Conservation (phyloP, 1,284 basidiomycete genomes). For the Cryptococcus wingfieldii region DNA sequence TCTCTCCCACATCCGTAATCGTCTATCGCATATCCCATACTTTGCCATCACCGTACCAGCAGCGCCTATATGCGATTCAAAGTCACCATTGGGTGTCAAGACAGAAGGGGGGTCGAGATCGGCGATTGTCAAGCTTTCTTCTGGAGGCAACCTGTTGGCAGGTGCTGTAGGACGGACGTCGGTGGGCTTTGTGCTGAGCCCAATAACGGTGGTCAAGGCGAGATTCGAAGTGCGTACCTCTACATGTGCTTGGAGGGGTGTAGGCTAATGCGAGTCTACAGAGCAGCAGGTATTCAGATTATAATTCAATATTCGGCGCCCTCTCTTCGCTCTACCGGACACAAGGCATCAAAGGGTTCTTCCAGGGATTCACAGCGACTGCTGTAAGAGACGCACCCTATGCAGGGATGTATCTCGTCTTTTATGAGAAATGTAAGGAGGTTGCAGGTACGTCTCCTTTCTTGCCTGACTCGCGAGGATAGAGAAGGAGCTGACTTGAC, state of each 20-base stretch:
- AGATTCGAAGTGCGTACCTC: conserved; percentile 72
- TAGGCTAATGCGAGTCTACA: not conserved
- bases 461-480: not conserved
- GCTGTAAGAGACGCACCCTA: conserved; percentile 92
- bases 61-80: not conserved
- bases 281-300: conserved; percentile 71
- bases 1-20: conserved; percentile 73
- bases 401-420: conserved; percentile 86
- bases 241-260: not conserved
- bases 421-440: conserved; percentile 81
- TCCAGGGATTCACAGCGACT: conserved; percentile 84
- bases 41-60: conserved; percentile 20
- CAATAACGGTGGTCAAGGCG: conserved; percentile 90
- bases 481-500: conserved; percentile 51
- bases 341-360: conserved; percentile 72
- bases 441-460: conserved; percentile 56
- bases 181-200: conserved; percentile 86
- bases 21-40: conserved; percentile 41
- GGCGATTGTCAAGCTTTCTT: conserved; percentile 69
- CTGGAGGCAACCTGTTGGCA: conserved; percentile 78
- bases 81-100: conserved; percentile 5
- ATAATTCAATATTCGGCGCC: conserved; percentile 62
- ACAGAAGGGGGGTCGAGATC: conserved; percentile 16
- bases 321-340: conserved; percentile 60
- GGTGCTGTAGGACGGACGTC: conserved; percentile 79